Conservation (phyloP, 345 rosid genomes). For the Diplotaxis tenuifolia region DNA sequence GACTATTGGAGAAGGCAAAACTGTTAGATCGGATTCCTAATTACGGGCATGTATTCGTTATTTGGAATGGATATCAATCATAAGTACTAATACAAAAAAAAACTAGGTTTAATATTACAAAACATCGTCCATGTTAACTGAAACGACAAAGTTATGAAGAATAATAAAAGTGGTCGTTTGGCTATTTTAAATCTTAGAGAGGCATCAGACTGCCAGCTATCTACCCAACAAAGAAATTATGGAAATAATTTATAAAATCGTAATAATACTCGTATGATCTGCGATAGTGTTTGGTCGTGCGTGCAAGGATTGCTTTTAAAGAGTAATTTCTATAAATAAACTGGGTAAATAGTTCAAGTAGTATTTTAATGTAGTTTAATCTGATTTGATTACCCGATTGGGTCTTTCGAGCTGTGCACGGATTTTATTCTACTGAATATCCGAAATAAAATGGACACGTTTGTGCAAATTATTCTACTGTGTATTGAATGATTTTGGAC, state of each 20-base stretch:
- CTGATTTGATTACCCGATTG: conserved; percentile 31
- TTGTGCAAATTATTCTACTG: conserved; percentile 17
- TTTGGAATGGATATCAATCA: too few relatives aligned
- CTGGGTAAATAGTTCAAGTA: conserved; percentile 23
- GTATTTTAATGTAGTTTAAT: conserved; percentile 11
- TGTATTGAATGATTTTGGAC: neutral
- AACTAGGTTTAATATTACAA: neutral
- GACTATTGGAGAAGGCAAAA: conserved; percentile 7
- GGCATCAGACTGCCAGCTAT: conserved; percentile 38
- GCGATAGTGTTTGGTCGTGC: conserved; percentile 39
- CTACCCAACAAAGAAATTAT: conserved; percentile 33
- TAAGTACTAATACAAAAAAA: too few relatives aligned
- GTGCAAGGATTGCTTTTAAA: conserved; percentile 32
- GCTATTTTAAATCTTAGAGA: neutral
- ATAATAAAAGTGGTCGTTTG: conserved; percentile 11
- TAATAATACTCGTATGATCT: conserved; percentile 19
- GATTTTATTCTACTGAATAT: conserved; percentile 33
- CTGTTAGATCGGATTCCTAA: neutral
- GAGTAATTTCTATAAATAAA: neutral
- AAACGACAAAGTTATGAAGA: conserved; percentile 30
- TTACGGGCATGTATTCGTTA: neutral
- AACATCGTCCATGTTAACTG: conserved; percentile 31
- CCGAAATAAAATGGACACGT: conserved; percentile 7
- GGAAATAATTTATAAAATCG: neutral
- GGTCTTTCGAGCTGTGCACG: conserved; percentile 25